Conservation (phyloP, 768 basidiomycete species). For the Boletus speciosus region DNA sequence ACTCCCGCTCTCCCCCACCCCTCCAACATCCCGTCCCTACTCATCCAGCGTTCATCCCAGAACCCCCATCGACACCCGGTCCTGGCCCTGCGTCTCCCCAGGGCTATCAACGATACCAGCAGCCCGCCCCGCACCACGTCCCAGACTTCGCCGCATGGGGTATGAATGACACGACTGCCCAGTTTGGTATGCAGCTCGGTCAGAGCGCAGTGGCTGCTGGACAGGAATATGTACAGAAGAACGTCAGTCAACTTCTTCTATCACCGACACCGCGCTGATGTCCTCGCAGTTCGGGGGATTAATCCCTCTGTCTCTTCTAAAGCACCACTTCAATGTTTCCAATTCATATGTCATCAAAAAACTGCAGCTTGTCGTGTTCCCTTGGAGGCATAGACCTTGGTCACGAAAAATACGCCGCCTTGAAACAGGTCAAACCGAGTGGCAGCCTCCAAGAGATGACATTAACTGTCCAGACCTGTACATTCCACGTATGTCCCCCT, state of each 20-base stretch:
- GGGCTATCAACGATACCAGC: slow-evolving; percentile 36
- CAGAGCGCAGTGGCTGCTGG: slow-evolving; percentile 89
- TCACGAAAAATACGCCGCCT: slow-evolving; percentile 62
- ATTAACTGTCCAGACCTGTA: slow-evolving; percentile 96
- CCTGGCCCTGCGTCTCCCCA: slow-evolving; percentile 69
- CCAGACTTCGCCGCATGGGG: slow-evolving; percentile 70
- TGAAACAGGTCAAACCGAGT: slow-evolving; percentile 66
- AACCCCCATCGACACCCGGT: slow-evolving; percentile 68
- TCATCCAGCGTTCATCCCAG: slow-evolving; percentile 81
- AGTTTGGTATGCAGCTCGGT: slow-evolving; percentile 95
- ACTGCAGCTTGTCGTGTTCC: slow-evolving; percentile 84
- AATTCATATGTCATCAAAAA: slow-evolving; percentile 94
- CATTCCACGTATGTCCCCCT: slow-evolving; percentile 67
- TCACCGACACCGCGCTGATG: slow-evolving; percentile 4
- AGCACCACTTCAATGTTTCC: slow-evolving; percentile 93
- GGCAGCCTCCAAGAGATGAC: slow-evolving; percentile 87
- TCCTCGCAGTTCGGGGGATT: slow-evolving; percentile 66
- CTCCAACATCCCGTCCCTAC: slow-evolving; percentile 87
- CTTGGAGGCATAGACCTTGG: slow-evolving; percentile 92
- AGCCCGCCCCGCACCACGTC: slow-evolving; percentile 35
- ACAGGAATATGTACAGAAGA: slow-evolving; percentile 93
- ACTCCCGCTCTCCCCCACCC: slow-evolving; percentile 66
- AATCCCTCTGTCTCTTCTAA: slow-evolving; percentile 72
- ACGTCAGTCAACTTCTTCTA: slow-evolving; percentile 49
- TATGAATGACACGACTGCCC: slow-evolving; percentile 89